These are phyloP conservation scores for Cairneyella variabilis DNA, from an alignment of 495 filamentous ascomycete genomes.

Conservation along the genomic window DNA sequence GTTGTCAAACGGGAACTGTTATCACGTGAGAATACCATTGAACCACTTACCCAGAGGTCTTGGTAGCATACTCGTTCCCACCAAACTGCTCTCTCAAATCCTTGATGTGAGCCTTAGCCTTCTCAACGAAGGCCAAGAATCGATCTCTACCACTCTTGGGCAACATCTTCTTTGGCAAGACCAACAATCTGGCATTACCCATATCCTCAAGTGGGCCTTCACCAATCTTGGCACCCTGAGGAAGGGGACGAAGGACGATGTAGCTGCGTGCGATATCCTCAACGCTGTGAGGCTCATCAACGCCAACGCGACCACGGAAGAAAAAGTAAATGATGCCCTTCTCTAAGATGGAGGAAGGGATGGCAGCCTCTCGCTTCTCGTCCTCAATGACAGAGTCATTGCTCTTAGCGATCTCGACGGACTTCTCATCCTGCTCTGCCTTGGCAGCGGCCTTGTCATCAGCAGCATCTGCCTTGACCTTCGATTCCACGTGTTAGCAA, in stretches of 20 bases:
- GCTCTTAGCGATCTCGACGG: constrained; percentile 7
- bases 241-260: constrained; percentile 76
- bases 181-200: constrained; percentile 66
- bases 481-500: background rate
- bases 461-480: background rate
- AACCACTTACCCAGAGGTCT: constrained; percentile 61
- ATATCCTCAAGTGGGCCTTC: constrained; percentile 59
- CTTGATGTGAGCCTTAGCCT: constrained; percentile 59
- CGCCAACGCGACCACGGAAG: constrained; percentile 70
- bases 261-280: constrained; percentile 76
- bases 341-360: constrained; percentile 76
- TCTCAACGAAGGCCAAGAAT: constrained; percentile 85
- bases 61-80: constrained; percentile 67
- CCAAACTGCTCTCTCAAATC: constrained; percentile 69
- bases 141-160: constrained; percentile 67
- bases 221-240: constrained; percentile 61
- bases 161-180: constrained; percentile 82
- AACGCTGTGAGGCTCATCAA: constrained; percentile 66
- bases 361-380: constrained; percentile 44
- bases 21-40: no score
- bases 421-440: constrained; percentile 13
- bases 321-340: constrained; percentile 97
- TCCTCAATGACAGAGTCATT: constrained; percentile 14
- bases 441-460: constrained; percentile 4
- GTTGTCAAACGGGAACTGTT: no score